A percentile compares a stretch with the other conserved stretches of the same genome.
Conservation (phyloP, 1,284 basidiomycete genomes). For the Trichosporon coremiiforme region DNA sequence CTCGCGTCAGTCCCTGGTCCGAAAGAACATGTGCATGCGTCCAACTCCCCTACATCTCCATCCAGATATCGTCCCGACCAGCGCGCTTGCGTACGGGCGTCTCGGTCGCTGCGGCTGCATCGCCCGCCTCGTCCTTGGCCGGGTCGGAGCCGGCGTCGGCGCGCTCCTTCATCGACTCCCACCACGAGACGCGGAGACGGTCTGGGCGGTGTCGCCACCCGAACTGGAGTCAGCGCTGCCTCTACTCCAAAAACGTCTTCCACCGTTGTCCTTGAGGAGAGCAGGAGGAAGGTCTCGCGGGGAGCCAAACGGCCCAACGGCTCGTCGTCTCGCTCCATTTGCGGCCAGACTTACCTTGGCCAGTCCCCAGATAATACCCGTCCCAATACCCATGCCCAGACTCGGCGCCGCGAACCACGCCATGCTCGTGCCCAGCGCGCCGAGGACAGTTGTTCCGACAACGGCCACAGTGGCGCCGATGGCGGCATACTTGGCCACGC, state of each 20-base stretch:
- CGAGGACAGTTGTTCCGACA: constrained; percentile 48
- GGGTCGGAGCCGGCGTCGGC: constrained; percentile 44
- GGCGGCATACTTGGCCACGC: constrained; percentile 56
- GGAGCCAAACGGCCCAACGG: not conserved
- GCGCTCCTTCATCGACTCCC: constrained; percentile 39
- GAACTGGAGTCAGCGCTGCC: constrained; percentile 39
- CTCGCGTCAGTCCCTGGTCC: too few species aligned
- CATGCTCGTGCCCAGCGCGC: constrained; percentile 48
- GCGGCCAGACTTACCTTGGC: constrained; percentile 42
- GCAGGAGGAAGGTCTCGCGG: not conserved
- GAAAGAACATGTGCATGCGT: too few species aligned
- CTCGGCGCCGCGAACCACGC: constrained; percentile 54
- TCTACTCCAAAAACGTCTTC: too few species aligned
- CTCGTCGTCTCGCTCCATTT: not conserved
- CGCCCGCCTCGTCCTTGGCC: constrained; percentile 44
- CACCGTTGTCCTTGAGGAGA: too few species aligned
- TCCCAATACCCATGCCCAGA: constrained; percentile 46
- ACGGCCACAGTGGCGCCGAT: constrained; percentile 49
- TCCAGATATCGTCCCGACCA: constrained; percentile 14
- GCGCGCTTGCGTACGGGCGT: not conserved
- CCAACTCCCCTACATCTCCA: not conserved
- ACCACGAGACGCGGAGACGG: constrained; percentile 44
- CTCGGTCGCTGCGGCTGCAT: constrained; percentile 33
- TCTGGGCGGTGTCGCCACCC: constrained; percentile 51
- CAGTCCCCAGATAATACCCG: constrained; percentile 48